Evolutionary conservation across 805 yeast genomes (phyloP).

Genomic region (Spathaspora gorwiae): DNA sequence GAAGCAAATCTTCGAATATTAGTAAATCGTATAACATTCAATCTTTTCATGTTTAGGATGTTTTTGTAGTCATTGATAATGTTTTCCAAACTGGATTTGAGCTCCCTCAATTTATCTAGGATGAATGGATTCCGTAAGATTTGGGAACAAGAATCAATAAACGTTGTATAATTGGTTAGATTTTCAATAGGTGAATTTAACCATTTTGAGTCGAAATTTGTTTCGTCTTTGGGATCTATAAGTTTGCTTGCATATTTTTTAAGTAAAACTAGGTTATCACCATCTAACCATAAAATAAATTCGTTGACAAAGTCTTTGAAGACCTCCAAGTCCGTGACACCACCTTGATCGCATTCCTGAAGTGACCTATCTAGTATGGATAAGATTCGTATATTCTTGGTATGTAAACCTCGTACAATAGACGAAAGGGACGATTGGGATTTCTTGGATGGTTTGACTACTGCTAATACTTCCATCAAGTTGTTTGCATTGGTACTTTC

Average conservation of each 20-base stretch:
- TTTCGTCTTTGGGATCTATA: conserved; percentile 6
- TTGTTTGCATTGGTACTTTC: conserved; percentile 17
- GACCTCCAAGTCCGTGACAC: conserved; percentile 18
- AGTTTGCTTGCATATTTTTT: conserved; percentile 19
- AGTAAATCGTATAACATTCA: conserved; percentile 33
- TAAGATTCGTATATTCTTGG: conserved; percentile 30
- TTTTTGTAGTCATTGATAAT: conserved; percentile 14
- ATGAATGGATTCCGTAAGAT: conserved; percentile 37
- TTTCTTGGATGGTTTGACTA: conserved; percentile 26
- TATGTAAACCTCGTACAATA: conserved; percentile 36
- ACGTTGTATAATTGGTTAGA: conserved; percentile 23
- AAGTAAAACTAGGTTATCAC: conserved; percentile 28
- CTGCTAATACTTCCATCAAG: conserved; percentile 32
- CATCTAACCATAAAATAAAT: conserved; percentile 36
- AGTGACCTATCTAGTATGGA: conserved; percentile 13
- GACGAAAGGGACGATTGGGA: conserved; percentile 21
- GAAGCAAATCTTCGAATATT: conserved; percentile 27
- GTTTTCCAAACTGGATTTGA: conserved; percentile 10
- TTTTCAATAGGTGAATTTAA: conserved; percentile 24
- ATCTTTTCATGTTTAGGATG: conserved; percentile 12
- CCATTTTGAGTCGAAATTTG: conserved; percentile 10
- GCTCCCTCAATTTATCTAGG: conserved; percentile 22
- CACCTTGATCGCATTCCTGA: conserved; percentile 11
- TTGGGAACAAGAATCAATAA: conserved; percentile 18
- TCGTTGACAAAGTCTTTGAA: conserved; percentile 36